Evolutionary conservation across 2,329 filamentous ascomycete species (phyloP).

Genomic region (Raffaelea albimanens): DNA sequence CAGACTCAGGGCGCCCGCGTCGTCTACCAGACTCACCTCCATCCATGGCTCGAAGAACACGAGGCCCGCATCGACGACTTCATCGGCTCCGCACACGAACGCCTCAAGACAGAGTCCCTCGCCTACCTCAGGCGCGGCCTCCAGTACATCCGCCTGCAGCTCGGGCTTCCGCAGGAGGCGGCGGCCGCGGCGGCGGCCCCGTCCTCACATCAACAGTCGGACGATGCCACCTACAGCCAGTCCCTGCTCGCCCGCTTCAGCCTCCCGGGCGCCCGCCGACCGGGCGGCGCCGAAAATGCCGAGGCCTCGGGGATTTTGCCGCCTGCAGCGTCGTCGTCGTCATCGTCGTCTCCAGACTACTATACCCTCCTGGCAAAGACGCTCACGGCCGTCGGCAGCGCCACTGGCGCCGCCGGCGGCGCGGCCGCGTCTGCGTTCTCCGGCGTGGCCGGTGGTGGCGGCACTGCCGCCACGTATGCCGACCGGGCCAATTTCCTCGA

Average conservation of each 20-base stretch:
- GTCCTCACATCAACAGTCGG: not conserved
- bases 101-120: conserved; percentile 66
- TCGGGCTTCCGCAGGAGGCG: conserved; percentile 58
- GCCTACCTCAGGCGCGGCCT: conserved; percentile 61
- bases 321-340: conserved; percentile 4
- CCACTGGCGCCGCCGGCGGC: conserved; percentile 17
- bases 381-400: conserved; percentile 49
- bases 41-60: conserved; percentile 81
- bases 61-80: conserved; percentile 84
- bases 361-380: conserved; percentile 70
- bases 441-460: not conserved
- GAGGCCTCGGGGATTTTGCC: not conserved
- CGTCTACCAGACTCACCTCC: conserved; percentile 75
- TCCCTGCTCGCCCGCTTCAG: conserved; percentile 77
- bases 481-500: conserved; percentile 68
- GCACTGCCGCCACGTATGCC: conserved; percentile 10
- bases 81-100: conserved; percentile 73
- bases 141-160: conserved; percentile 27
- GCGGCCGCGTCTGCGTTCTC: conserved; percentile 22
- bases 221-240: conserved; percentile 58
- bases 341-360: conserved; percentile 43
- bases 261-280: conserved; percentile 60
- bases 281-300: conserved; percentile 20
- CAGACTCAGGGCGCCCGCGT: conserved; percentile 88
- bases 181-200: conserved; percentile 22